Percentiles rank a stretch among this genome's conserved stretches.
Evolutionary conservation across 805 yeast genomes (phyloP).

Genomic region (Yarrowia divulgata): DNA sequence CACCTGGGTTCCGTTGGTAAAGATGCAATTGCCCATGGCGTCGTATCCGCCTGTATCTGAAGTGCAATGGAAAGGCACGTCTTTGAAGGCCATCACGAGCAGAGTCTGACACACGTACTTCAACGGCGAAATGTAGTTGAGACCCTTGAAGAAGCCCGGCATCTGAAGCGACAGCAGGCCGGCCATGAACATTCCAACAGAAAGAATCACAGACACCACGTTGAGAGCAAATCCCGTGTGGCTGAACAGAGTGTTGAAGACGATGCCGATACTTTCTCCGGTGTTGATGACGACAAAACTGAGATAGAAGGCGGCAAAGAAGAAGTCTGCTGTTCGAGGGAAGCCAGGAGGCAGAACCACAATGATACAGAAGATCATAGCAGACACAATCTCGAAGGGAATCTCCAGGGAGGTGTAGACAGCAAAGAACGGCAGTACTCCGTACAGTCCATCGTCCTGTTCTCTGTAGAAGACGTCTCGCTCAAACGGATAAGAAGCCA

Average conservation of each 20-base stretch:
- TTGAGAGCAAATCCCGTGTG: constrained; percentile 85
- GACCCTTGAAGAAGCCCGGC: constrained; percentile 70
- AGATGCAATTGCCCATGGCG: constrained; percentile 55
- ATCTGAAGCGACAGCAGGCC: constrained; percentile 83
- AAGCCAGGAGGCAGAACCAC: constrained; percentile 75
- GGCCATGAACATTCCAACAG: constrained; percentile 81
- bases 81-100: constrained; percentile 39
- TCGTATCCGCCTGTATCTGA: constrained; percentile 41
- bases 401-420: constrained; percentile 67
- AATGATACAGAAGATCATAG: constrained; percentile 65
- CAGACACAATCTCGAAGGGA: constrained; percentile 70
- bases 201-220: constrained; percentile 67
- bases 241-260: constrained; percentile 73
- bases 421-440: constrained; percentile 65
- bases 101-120: constrained; percentile 59
- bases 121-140: constrained; percentile 80
- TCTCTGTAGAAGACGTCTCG: constrained; percentile 80
- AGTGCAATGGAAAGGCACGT: constrained; percentile 31
- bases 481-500: constrained; percentile 77
- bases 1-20: constrained; percentile 63
- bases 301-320: constrained; percentile 66
- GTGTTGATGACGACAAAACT: constrained; percentile 65
- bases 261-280: constrained; percentile 86
- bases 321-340: constrained; percentile 71
- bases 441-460: constrained; percentile 73